Evolutionary conservation across 805 yeast species (phyloP), one percentile per base, ranked within the genome.

Genomic region (Ogataea pini): DNA sequence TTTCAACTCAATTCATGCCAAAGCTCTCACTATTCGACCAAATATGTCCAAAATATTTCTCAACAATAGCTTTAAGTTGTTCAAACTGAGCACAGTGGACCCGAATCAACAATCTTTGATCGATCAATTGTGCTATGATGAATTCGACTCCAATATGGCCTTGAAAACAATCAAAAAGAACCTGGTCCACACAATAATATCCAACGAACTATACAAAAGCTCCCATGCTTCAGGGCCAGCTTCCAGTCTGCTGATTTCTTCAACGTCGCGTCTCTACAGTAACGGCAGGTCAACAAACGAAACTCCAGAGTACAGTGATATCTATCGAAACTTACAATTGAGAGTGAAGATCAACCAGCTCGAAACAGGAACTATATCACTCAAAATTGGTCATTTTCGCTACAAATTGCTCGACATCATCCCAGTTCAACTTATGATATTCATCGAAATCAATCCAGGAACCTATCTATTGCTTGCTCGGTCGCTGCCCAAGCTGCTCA

Each of bases 11-110:
- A n/a, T n/a, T n/a, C n/a, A n/a, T n/a, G n/a, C n/a, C n/a, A n/a
- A n/a, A n/a, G n/a, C n/a, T n/a, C n/a, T n/a, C n/a, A n/a, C n/a
- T n/a, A n/a, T n/a, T n/a, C n/a, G n/a, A n/a, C 18, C 38, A 6
- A 12, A 19, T 2, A 65, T 66, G 69, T 66, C 69, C 0, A 57
- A 59, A 36, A 53, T 64, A 4, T 59, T 66, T 33, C 42, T 66
- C 9, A 56, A 61, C 32, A 58, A 59, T 24, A 56, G 47, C 22
- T 66, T 59, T 51, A 57, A 50, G 36, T 22, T 55, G 19, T 50
- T 56, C 47, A 50, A 45, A 27, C 34, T 58, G 7, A 49, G 54
- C 6, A 40, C 47, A 3, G 31, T 54, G 9, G 12, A 19, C 25
- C 39, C 48, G 13, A 45, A 48, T 5, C 49, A 49, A 4, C 53